Evolutionary conservation across 495 filamentous ascomycete genomes (phyloP).

Genomic region (Aspergillus biplanus): DNA sequence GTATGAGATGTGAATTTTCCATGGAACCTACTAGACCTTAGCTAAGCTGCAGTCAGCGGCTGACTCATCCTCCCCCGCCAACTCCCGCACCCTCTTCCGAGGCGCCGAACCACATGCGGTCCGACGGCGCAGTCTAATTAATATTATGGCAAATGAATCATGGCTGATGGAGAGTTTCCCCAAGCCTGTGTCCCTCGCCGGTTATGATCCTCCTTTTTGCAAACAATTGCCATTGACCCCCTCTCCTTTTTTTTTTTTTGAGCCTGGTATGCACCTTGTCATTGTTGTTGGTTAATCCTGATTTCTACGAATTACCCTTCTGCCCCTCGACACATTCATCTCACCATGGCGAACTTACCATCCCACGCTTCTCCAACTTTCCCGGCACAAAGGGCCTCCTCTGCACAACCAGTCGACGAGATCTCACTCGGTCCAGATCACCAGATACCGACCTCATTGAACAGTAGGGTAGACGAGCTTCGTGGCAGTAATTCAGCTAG

Average conservation of each 20-base stretch:
- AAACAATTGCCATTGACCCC: neutral
- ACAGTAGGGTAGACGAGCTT: slow-evolving; percentile 23
- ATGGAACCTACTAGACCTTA: slow-evolving; percentile 20
- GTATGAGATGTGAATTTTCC: neutral
- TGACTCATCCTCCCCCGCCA: slow-evolving; percentile 27
- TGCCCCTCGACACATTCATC: slow-evolving; percentile 9
- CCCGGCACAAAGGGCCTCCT: slow-evolving; percentile 42
- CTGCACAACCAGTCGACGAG: slow-evolving; percentile 34
- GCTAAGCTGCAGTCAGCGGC: slow-evolving; percentile 10
- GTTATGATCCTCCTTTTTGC: neutral
- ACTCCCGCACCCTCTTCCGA: slow-evolving; percentile 24
- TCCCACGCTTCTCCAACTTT: slow-evolving; percentile 57
- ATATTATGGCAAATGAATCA: slow-evolving; percentile 4
- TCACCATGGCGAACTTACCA: slow-evolving; percentile 53
- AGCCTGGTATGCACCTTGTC: slow-evolving; percentile 8
- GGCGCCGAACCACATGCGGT: slow-evolving; percentile 23
- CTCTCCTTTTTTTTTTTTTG: neutral
- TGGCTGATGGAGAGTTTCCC: neutral
- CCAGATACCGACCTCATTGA: slow-evolving; percentile 11
- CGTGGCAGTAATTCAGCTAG: slow-evolving; percentile 25
- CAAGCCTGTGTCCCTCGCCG: neutral
- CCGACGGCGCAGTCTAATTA: slow-evolving; percentile 15
- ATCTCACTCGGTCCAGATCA: slow-evolving; percentile 22
- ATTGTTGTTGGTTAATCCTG: slow-evolving; percentile 5
- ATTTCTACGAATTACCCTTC: slow-evolving; percentile 12